A percentile compares a stretch with the other conserved stretches of the same genome.
phyloP scores from a whole-genome alignment of 768 basidiomycete genomes.

The Mycena floridula region DNA sequence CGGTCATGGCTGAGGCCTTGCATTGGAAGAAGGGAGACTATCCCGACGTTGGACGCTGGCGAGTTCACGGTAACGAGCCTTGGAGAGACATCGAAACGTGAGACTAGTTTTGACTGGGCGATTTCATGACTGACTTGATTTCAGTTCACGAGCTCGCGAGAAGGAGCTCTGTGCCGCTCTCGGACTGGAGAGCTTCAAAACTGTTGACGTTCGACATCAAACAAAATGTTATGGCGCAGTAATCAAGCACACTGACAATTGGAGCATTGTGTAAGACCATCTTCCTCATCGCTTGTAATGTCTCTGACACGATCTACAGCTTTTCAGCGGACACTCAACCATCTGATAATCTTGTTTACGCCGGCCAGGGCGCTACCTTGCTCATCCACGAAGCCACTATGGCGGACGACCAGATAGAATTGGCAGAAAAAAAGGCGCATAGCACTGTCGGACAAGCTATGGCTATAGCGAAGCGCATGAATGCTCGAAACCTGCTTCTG shows the following conservation, averaged over 20 bases:
- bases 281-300: constrained; percentile 33
- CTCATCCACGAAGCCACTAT: constrained; percentile 95
- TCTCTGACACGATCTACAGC: constrained; percentile 33
- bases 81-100: constrained; percentile 39
- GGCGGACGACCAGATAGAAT: constrained; percentile 72
- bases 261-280: constrained; percentile 70
- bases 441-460: constrained; percentile 90
- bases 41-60: constrained; percentile 33
- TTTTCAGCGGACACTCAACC: constrained; percentile 93
- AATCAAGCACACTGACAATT: constrained; percentile 62
- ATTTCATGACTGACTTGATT: not conserved
- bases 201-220: constrained; percentile 72
- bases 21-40: constrained; percentile 39
- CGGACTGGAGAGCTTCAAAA: constrained; percentile 52
- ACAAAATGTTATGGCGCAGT: constrained; percentile 68
- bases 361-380: constrained; percentile 64
- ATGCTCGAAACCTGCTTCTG: constrained; percentile 76
- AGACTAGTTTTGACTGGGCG: constrained; percentile 3
- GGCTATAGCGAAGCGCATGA: constrained; percentile 75
- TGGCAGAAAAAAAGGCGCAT: constrained; percentile 76
- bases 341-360: constrained; percentile 54
- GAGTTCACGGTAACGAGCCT: constrained; percentile 34
- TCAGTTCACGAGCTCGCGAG: constrained; percentile 39
- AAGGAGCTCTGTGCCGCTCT: constrained; percentile 42
- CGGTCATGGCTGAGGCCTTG: constrained; percentile 49